Evolutionary conservation across 257 asterid species (phyloP).

Genomic region (Primulina huaijiensis): DNA sequence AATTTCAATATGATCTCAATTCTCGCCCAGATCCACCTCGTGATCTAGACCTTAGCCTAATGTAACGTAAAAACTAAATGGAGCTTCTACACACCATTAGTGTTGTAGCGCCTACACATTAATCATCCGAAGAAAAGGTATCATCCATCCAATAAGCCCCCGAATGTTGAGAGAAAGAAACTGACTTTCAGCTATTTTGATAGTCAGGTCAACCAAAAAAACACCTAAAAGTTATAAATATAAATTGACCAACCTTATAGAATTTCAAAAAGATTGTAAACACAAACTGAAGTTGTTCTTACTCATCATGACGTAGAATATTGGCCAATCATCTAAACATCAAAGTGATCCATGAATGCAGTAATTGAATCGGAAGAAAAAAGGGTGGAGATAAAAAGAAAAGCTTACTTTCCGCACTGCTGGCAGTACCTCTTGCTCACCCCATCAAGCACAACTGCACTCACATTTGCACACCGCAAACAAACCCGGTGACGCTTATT

Average conservation of each 20-base stretch:
- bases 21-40: background rate
- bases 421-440: conserved; percentile 88
- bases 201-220: conserved; percentile 4
- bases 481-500: conserved; percentile 87
- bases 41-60: background rate
- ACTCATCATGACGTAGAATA: background rate
- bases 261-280: too few species aligned
- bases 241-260: background rate
- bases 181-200: background rate
- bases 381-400: background rate
- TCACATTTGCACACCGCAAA: conserved; percentile 75
- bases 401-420: conserved; percentile 63
- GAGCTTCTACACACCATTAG: background rate
- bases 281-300: background rate
- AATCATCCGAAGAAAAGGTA: background rate
- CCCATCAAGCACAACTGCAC: conserved; percentile 64
- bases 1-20: background rate
- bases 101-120: background rate
- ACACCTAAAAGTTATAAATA: background rate
- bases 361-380: background rate
- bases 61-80: background rate
- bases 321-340: conserved; percentile 12
- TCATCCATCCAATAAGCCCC: conserved; percentile 13
- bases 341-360: background rate
- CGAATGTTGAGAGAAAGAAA: background rate